Percentiles rank a stretch among this genome's conserved stretches.
Conservation (phyloP, 2,329 filamentous ascomycete genomes). For the Penicillium vulpinum region DNA sequence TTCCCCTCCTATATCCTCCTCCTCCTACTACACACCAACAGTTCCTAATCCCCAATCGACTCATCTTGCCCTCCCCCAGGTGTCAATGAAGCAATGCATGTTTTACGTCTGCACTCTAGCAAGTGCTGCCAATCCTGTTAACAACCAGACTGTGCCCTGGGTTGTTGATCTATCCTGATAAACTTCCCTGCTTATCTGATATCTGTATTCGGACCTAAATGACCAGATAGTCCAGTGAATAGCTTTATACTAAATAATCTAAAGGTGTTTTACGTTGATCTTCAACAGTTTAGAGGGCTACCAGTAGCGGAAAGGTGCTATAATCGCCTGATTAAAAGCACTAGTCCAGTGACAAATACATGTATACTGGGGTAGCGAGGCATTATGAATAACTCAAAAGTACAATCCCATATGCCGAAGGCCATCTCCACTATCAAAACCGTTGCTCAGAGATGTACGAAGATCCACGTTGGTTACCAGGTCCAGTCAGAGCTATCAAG, state of each 20-base stretch:
- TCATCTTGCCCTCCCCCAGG: neutral
- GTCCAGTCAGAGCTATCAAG: slow-evolving; percentile 1
- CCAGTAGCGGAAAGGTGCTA: neutral
- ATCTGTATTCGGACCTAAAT: neutral
- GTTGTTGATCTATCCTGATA: neutral
- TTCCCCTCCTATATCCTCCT: neutral
- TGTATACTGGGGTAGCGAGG: neutral
- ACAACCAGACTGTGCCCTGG: neutral
- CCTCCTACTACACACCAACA: neutral
- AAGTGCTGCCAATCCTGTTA: neutral
- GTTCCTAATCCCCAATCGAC: neutral
- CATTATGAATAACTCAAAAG: neutral
- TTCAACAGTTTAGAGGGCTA: neutral
- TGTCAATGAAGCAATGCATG: neutral
- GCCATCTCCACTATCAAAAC: neutral
- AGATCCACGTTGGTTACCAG: neutral
- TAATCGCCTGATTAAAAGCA: neutral
- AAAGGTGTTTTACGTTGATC: neutral
- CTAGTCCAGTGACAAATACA: neutral
- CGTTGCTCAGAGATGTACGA: neutral
- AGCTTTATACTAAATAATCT: neutral
- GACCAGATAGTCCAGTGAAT: neutral
- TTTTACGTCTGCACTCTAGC: neutral
- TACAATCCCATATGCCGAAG: neutral
- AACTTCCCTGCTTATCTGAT: neutral